Conservation (phyloP, 441 rosid species). For the Dalechampia spathulata region DNA sequence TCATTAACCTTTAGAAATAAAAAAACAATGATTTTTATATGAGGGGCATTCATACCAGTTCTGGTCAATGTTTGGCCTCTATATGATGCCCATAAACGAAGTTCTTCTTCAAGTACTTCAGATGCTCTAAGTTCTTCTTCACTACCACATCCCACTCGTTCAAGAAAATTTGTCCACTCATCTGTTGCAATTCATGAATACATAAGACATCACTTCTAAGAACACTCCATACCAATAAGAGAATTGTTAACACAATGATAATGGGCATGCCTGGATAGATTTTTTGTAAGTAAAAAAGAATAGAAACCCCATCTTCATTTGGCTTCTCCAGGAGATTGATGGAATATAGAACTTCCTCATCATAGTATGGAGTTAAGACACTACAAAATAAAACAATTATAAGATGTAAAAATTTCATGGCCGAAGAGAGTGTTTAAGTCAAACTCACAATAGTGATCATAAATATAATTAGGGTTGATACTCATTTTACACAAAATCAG, state of each 20-base stretch:
- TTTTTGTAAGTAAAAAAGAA: conserved; percentile 69
- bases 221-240: not conserved
- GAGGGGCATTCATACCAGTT: conserved; percentile 40
- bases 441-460: no score
- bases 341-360: conserved; percentile 76
- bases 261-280: conserved; percentile 61
- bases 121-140: conserved; percentile 27
- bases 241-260: not conserved
- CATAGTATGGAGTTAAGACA: conserved; percentile 83
- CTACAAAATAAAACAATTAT: conserved; percentile 25
- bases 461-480: no score
- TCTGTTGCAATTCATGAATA: conserved; percentile 30
- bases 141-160: conserved; percentile 25
- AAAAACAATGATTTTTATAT: not conserved
- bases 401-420: no score
- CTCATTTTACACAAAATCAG: no score
- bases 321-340: conserved; percentile 52
- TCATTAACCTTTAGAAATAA: not conserved
- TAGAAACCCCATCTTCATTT: conserved; percentile 90
- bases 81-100: conserved; percentile 83
- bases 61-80: conserved; percentile 83
- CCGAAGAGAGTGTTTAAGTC: no score
- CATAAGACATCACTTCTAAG: conserved; percentile 9
- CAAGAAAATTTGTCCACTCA: conserved; percentile 75
- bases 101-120: conserved; percentile 20